Conservation (phyloP, 352 stramenopile species). For the Peronospora farinosa region DNA sequence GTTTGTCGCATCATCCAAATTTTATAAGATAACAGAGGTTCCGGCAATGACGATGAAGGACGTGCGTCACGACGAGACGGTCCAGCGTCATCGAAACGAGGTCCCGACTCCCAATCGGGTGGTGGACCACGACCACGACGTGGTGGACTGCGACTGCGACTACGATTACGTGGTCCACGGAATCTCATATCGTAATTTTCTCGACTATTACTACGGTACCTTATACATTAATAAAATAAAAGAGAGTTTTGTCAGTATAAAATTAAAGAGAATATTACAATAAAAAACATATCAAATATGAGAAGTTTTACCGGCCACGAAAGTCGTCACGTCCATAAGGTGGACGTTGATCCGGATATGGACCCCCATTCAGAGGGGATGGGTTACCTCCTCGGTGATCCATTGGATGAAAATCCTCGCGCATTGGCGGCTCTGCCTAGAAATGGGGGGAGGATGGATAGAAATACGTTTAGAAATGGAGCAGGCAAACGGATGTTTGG, state of each 20-base stretch:
- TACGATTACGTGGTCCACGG: slow-evolving; percentile 23
- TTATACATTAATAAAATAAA: neutral
- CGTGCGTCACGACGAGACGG: slow-evolving; percentile 22
- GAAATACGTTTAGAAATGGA: neutral
- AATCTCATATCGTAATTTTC: slow-evolving; percentile 32
- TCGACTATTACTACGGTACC: slow-evolving; percentile 29
- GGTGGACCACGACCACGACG: slow-evolving; percentile 6
- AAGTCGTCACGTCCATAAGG: slow-evolving; percentile 27
- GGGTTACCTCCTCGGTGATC: slow-evolving; percentile 29
- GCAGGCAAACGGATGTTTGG: neutral
- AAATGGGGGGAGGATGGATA: neutral
- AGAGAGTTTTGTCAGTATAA: neutral
- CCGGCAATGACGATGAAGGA: slow-evolving; percentile 37
- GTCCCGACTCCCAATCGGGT: slow-evolving; percentile 21
- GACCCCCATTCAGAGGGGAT: slow-evolving; percentile 27
- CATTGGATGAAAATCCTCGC: slow-evolving; percentile 38
- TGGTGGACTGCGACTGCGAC: slow-evolving; percentile 31
- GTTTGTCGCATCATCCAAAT: slow-evolving; percentile 86
- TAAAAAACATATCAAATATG: neutral
- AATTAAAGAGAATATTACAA: neutral
- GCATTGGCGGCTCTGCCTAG: slow-evolving; percentile 36
- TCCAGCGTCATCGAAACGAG: slow-evolving; percentile 21
- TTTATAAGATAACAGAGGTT: slow-evolving; percentile 81
- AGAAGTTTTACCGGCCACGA: slow-evolving; percentile 15
- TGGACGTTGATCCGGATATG: slow-evolving; percentile 22